Evolutionary conservation across 257 asterid species (phyloP).

Genomic region (Plectranthus barbatus): DNA sequence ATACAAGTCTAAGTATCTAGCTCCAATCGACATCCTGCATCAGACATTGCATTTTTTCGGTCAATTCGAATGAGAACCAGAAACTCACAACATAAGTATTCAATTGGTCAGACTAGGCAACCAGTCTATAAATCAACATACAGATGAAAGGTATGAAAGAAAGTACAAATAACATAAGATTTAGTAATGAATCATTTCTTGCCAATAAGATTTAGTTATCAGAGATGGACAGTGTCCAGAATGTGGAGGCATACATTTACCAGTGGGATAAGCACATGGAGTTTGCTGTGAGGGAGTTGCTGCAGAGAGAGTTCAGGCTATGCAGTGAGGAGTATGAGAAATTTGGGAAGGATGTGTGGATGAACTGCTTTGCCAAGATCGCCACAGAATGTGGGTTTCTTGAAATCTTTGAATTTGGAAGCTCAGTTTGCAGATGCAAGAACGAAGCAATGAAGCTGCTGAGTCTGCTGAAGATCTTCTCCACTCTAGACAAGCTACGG

Average conservation of each 20-base stretch:
- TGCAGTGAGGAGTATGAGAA: constrained; percentile 45
- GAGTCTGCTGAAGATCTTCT: constrained; percentile 56
- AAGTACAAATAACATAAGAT: too few relatives aligned
- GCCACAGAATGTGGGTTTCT: constrained; percentile 52
- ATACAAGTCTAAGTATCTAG: too few relatives aligned
- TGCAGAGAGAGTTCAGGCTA: constrained; percentile 51
- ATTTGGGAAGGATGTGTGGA: constrained; percentile 34
- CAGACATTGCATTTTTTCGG: too few relatives aligned
- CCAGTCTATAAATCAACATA: too few relatives aligned
- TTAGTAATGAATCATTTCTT: too few relatives aligned
- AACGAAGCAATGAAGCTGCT: constrained; percentile 79
- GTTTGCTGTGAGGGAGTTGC: constrained; percentile 47
- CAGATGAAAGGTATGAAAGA: too few relatives aligned
- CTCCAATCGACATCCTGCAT: too few relatives aligned
- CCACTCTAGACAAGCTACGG: constrained; percentile 57
- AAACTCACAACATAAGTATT: too few relatives aligned
- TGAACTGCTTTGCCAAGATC: constrained; percentile 53
- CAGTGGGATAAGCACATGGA: constrained; percentile 67
- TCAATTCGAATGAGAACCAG: too few relatives aligned
- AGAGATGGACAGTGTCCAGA: constrained; percentile 45
- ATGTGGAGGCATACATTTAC: constrained; percentile 38
- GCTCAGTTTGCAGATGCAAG: constrained; percentile 43
- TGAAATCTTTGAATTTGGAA: constrained; percentile 47
- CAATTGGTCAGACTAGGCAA: too few relatives aligned
- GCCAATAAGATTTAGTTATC: constrained; percentile 47